phyloP scores from a whole-genome alignment of 2,329 filamentous ascomycete genomes.

The Stachybotrys echinatus region DNA sequence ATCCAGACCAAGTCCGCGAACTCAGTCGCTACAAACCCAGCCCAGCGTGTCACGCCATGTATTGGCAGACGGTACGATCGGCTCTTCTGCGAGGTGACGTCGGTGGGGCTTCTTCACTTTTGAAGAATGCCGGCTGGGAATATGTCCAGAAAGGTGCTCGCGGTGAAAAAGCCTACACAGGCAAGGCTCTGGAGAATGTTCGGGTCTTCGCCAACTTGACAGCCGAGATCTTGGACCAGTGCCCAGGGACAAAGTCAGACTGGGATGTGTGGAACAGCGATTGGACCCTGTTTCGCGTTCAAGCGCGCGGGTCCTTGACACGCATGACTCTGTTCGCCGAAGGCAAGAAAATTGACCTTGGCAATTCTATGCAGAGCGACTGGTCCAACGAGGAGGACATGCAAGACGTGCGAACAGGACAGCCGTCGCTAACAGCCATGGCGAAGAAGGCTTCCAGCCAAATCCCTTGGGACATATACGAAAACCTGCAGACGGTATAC shows the following conservation, averaged over 20 bases:
- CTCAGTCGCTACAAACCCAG: conserved; percentile 62
- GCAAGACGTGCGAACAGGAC: too few species aligned
- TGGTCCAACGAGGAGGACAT: conserved; percentile 32
- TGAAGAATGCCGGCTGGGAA: conserved; percentile 74
- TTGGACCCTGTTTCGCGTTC: conserved; percentile 79
- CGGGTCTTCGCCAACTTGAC: conserved; percentile 66
- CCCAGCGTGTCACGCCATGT: conserved; percentile 69
- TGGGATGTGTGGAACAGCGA: conserved; percentile 81
- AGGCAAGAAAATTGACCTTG: conserved; percentile 51
- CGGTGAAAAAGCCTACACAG: conserved; percentile 64
- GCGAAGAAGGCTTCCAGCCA: conserved; percentile 75
- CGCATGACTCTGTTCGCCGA: conserved; percentile 76
- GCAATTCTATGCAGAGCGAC: conserved; percentile 20
- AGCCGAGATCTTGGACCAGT: conserved; percentile 64
- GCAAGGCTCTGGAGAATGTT: conserved; percentile 72
- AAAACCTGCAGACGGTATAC: conserved; percentile 76
- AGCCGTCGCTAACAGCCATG: conserved; percentile 53
- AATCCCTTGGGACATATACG: conserved; percentile 86
- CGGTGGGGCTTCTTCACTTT: conserved; percentile 56
- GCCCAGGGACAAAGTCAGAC: conserved; percentile 63
- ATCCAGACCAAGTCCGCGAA: conserved; percentile 59
- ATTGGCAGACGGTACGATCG: conserved; percentile 80
- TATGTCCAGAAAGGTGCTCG: conserved; percentile 64
- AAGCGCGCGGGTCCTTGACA: conserved; percentile 62
- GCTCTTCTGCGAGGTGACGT: conserved; percentile 73